phyloP scores from a whole-genome alignment of 345 rosid species.

The Hirschfeldia incana region DNA sequence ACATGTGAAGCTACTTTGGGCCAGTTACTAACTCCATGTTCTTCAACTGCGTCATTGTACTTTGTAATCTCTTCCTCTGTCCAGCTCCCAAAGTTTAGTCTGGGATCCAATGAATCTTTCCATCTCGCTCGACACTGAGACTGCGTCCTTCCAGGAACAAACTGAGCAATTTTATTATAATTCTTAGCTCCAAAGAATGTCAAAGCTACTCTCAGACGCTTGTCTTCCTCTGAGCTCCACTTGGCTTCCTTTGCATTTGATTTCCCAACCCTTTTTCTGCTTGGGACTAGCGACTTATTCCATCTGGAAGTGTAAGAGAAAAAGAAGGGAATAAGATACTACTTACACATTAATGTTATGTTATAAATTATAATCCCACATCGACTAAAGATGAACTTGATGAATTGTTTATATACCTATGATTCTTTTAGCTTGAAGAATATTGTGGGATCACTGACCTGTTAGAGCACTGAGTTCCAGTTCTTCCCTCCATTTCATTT shows the following conservation, averaged over 20 bases:
- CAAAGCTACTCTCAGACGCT: constrained; percentile 66
- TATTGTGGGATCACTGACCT: constrained; percentile 47
- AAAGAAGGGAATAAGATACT: background rate
- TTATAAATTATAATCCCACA: background rate
- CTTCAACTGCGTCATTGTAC: constrained; percentile 53
- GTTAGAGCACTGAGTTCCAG: constrained; percentile 85
- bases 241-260: background rate
- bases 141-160: constrained; percentile 74
- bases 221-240: constrained; percentile 60
- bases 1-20: constrained; percentile 59
- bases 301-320: constrained; percentile 48
- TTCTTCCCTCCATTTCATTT: constrained; percentile 55
- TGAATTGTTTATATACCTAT: constrained; percentile 3
- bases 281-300: constrained; percentile 63
- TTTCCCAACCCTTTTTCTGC: constrained; percentile 46
- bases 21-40: constrained; percentile 62
- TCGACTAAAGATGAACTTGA: constrained; percentile 12
- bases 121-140: constrained; percentile 78
- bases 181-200: constrained; percentile 66
- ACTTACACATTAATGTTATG: background rate
- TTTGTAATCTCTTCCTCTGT: constrained; percentile 64
- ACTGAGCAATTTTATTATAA: constrained; percentile 66
- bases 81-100: constrained; percentile 56
- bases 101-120: constrained; percentile 69
- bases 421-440: background rate